Evolutionary conservation across 805 yeast genomes (phyloP).

Genomic region (Cyberlindnera xishuangbannaensis): DNA sequence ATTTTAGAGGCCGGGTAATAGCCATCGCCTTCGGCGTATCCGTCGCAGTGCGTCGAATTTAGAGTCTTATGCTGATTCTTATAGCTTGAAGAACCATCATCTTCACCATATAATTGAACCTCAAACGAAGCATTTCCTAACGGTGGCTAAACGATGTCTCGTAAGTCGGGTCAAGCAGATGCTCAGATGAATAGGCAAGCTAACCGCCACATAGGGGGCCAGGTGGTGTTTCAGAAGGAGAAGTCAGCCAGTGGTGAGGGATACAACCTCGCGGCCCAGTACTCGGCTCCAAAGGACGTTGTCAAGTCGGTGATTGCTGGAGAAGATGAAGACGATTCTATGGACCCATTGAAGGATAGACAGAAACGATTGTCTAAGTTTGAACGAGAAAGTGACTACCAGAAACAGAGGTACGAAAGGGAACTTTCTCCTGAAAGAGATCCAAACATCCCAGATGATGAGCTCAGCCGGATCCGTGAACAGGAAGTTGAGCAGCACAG

Average conservation of each 20-base stretch:
- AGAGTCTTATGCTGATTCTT: no score
- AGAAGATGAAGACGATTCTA: no score
- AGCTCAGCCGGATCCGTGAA: constrained; percentile 36
- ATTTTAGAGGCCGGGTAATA: no score
- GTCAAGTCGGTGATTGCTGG: constrained; percentile 21
- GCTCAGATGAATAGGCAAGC: not conserved
- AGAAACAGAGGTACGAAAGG: constrained; percentile 32
- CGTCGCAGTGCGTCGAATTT: no score
- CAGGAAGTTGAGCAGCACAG: constrained; percentile 31
- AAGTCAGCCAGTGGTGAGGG: constrained; percentile 1
- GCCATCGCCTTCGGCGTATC: no score
- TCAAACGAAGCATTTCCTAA: no score
- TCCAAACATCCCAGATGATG: constrained; percentile 33
- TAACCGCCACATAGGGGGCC: constrained; percentile 5
- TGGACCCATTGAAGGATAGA: constrained; percentile 27
- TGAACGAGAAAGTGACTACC: constrained; percentile 43
- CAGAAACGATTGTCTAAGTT: constrained; percentile 24
- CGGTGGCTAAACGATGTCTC: no score
- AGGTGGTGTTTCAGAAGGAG: constrained; percentile 11
- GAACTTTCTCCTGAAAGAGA: constrained; percentile 27
- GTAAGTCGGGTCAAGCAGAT: no score
- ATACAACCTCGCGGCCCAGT: constrained; percentile 31
- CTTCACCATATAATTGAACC: no score
- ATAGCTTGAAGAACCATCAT: no score
- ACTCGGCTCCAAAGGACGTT: constrained; percentile 34